These are phyloP conservation scores for Trichothecium sympodiale DNA, from an alignment of 2,329 filamentous ascomycete species.

Conservation along the genomic window DNA sequence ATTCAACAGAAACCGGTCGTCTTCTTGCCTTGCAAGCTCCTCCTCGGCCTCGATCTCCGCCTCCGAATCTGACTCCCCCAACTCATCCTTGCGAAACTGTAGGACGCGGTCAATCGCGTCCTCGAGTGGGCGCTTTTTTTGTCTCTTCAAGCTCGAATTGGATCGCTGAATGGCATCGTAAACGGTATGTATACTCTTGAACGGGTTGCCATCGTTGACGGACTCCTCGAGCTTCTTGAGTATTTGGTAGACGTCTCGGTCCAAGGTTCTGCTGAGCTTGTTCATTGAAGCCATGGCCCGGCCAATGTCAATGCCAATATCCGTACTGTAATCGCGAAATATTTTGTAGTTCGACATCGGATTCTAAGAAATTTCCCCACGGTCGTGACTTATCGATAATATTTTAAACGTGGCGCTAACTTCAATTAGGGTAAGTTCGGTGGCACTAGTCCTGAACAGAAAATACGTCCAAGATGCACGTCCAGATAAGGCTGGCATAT, in stretches of 20 bases:
- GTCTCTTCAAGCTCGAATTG: slow-evolving; percentile 75
- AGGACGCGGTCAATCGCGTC: slow-evolving; percentile 78
- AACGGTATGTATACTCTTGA: slow-evolving; percentile 44
- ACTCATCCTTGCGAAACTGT: slow-evolving; percentile 57
- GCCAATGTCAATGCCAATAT: neutral
- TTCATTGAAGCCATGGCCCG: neutral
- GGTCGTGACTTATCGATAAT: slow-evolving; percentile 2
- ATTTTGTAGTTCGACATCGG: neutral
- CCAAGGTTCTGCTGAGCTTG: slow-evolving; percentile 40
- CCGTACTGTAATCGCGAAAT: neutral
- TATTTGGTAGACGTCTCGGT: slow-evolving; percentile 68
- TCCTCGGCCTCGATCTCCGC: slow-evolving; percentile 34
- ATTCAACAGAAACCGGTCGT: slow-evolving; percentile 29
- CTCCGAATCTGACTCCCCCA: slow-evolving; percentile 40
- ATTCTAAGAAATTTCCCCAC: neutral
- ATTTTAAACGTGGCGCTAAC: no score
- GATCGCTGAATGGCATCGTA: slow-evolving; percentile 76
- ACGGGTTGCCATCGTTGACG: slow-evolving; percentile 39
- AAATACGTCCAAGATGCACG: no score
- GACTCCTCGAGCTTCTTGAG: slow-evolving; percentile 62
- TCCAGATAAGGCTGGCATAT: no score
- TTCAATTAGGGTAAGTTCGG: no score
- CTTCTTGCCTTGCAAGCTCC: slow-evolving; percentile 12
- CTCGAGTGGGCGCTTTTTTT: slow-evolving; percentile 71
- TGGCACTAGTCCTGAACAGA: no score